Conservation (phyloP, 2,329 filamentous ascomycete species). For the Diplodia mutila region DNA sequence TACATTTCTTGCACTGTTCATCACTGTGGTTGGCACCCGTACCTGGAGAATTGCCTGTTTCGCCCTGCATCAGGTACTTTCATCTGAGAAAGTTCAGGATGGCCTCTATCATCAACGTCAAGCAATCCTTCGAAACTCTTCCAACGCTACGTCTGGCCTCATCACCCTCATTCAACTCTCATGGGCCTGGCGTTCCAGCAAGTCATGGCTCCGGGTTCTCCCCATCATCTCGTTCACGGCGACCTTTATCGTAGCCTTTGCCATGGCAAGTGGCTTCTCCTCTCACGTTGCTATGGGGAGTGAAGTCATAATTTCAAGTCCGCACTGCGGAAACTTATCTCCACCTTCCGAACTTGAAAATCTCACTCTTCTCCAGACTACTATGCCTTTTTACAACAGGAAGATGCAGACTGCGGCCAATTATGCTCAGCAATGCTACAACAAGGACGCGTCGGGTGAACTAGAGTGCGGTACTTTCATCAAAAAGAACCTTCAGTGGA, state of each 20-base stretch:
- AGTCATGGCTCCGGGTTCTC: not conserved
- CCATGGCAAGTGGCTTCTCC: not conserved
- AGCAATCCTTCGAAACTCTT: not conserved
- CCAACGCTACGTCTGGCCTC: not conserved
- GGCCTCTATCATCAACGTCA: not conserved
- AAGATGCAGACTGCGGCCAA: not conserved
- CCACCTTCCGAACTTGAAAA: too few relatives aligned
- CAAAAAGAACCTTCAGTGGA: not conserved
- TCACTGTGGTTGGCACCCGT: not conserved
- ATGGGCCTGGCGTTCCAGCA: not conserved
- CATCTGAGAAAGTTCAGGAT: not conserved
- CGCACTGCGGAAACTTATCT: not conserved
- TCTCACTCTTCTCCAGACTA: not conserved
- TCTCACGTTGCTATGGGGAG: not conserved
- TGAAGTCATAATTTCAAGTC: not conserved
- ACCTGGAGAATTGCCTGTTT: not conserved
- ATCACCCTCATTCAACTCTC: not conserved
- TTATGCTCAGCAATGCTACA: not conserved
- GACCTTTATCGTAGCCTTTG: not conserved
- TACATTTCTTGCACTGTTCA: not conserved
- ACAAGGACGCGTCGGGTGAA: not conserved
- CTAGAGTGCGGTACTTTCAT: not conserved
- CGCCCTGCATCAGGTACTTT: not conserved
- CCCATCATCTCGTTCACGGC: not conserved
- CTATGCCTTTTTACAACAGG: not conserved